phyloP scores from a whole-genome alignment of 2,329 filamentous ascomycete species.

The Boeremia exigua region DNA sequence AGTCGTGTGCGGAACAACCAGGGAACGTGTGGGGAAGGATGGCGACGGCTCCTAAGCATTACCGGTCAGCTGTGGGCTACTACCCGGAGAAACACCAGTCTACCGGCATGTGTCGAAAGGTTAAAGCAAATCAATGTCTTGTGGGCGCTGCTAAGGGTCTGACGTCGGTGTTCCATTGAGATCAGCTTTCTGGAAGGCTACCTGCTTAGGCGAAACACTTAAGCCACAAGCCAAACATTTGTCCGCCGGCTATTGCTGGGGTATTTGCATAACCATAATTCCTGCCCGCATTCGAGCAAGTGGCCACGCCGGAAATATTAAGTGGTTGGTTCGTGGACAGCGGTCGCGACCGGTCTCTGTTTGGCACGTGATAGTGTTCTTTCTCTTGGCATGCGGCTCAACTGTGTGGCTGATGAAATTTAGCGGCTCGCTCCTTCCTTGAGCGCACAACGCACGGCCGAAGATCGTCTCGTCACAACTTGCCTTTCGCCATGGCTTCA shows the following conservation, averaged over 20 bases:
- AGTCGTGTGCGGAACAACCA: constrained; percentile 9
- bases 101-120: constrained; percentile 1
- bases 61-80: constrained; percentile 20
- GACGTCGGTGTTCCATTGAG: constrained; percentile 15
- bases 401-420: neutral
- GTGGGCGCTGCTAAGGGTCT: constrained; percentile 7
- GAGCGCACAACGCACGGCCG: constrained; percentile 21
- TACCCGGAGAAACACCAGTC: constrained; percentile 6
- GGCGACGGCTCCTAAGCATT: constrained; percentile 15
- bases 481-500: constrained; percentile 32
- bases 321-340: neutral
- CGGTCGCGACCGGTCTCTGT: neutral
- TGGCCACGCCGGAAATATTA: neutral
- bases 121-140: constrained; percentile 9
- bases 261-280: neutral
- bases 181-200: constrained; percentile 17
- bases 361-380: constrained; percentile 11
- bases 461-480: constrained; percentile 18
- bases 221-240: constrained; percentile 11
- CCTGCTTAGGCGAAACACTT: constrained; percentile 19
- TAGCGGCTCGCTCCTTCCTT: constrained; percentile 18
- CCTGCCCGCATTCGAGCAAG: neutral
- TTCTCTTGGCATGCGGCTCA: constrained; percentile 16
- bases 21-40: constrained; percentile 20
- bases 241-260: neutral